phyloP scores from a whole-genome alignment of 2,329 filamentous ascomycete genomes.

The Fusarium annulatum region DNA sequence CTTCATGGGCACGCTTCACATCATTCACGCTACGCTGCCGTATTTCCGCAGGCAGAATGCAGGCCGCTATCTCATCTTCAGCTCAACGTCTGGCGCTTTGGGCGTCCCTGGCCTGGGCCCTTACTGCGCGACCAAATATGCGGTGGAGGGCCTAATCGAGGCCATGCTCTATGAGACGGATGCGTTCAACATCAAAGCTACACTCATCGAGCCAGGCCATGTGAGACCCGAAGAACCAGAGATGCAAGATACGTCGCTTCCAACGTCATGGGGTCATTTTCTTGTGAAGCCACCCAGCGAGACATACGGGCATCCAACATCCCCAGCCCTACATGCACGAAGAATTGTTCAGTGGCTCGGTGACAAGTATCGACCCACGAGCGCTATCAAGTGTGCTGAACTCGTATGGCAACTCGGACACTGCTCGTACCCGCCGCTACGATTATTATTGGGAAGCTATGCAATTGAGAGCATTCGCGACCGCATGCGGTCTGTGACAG shows the following conservation, averaged over 20 bases:
- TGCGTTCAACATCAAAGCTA: slow-evolving; percentile 90
- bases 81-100: slow-evolving; percentile 89
- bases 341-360: slow-evolving; percentile 95
- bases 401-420: slow-evolving; percentile 94
- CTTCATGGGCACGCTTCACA: slow-evolving; percentile 94
- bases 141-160: slow-evolving; percentile 94
- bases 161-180: slow-evolving; percentile 97
- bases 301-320: slow-evolving; percentile 80
- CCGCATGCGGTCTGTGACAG: slow-evolving; percentile 87
- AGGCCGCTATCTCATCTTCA: slow-evolving; percentile 94
- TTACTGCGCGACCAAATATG: slow-evolving; percentile 97
- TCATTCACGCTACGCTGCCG: slow-evolving; percentile 87
- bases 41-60: slow-evolving; percentile 82
- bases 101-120: slow-evolving; percentile 93
- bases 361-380: slow-evolving; percentile 85
- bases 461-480: slow-evolving; percentile 97
- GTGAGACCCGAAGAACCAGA: slow-evolving; percentile 86
- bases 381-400: slow-evolving; percentile 91
- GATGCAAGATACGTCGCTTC: slow-evolving; percentile 58
- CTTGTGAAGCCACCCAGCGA: slow-evolving; percentile 87
- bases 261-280: slow-evolving; percentile 92
- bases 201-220: slow-evolving; percentile 90
- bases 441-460: slow-evolving; percentile 89
- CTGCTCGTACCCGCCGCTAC: slow-evolving; percentile 90
- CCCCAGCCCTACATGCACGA: slow-evolving; percentile 88